Evolutionary conservation across 768 basidiomycete genomes (phyloP).

Genomic region (Chalciporus pseudorubinellus): DNA sequence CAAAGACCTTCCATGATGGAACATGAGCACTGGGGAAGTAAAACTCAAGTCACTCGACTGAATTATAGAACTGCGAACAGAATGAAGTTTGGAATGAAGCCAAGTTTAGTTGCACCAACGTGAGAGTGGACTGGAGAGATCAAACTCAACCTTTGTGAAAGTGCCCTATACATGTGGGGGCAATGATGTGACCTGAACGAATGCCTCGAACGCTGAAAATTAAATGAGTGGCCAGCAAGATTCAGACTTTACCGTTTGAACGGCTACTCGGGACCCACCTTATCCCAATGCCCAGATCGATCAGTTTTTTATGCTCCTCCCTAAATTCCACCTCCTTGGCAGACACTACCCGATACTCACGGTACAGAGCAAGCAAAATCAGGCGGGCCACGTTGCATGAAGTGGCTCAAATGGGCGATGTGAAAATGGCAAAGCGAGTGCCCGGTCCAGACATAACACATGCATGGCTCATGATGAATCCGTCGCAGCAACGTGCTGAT

Average conservation of each 20-base stretch:
- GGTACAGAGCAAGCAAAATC: not conserved
- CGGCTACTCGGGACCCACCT: not conserved
- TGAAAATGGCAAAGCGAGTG: not conserved
- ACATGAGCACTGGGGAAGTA: slow-evolving; percentile 11
- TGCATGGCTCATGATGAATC: not conserved
- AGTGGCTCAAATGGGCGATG: not conserved
- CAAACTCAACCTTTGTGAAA: slow-evolving; percentile 18
- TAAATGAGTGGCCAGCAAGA: too few species aligned
- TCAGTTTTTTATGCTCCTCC: not conserved
- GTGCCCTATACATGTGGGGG: not conserved
- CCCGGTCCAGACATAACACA: slow-evolving; percentile 9
- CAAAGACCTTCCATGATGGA: slow-evolving; percentile 1
- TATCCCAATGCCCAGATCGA: not conserved
- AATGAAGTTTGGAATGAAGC: not conserved
- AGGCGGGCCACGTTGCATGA: not conserved
- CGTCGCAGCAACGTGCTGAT: not conserved
- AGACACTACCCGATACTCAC: not conserved
- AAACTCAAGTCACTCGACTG: not conserved
- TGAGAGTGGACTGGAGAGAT: slow-evolving; percentile 8
- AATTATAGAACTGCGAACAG: not conserved
- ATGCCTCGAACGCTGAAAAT: slow-evolving; percentile 15
- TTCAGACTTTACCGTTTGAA: too few species aligned
- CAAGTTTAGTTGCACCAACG: slow-evolving; percentile 4
- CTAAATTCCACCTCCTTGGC: not conserved
- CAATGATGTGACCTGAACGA: not conserved